Evolutionary conservation across 2,329 filamentous ascomycete genomes (phyloP).

Genomic region (Periconia sp.): DNA sequence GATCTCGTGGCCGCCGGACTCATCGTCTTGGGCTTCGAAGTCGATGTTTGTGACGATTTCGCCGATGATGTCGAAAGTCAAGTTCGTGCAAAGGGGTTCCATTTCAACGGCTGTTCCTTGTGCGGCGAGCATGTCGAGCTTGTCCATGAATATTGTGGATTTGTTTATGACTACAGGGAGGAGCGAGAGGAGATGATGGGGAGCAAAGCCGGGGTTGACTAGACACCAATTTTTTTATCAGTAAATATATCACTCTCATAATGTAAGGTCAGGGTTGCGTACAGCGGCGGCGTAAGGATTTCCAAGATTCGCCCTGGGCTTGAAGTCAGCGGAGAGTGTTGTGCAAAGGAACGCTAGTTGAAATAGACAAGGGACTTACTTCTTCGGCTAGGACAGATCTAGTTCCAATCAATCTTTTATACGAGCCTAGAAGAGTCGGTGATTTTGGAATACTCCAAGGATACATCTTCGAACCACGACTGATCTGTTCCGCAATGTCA

Average conservation of each 20-base stretch:
- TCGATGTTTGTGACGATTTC: constrained; percentile 36
- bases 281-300: constrained; percentile 39
- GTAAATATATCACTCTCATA: no score
- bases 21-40: constrained; percentile 33
- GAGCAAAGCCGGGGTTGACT: constrained; percentile 47
- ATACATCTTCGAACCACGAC: constrained; percentile 31
- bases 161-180: constrained; percentile 45
- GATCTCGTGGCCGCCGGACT: constrained; percentile 26
- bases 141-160: constrained; percentile 37
- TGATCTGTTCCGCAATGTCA: constrained; percentile 42
- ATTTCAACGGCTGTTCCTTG: constrained; percentile 32
- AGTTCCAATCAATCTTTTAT: constrained; percentile 29
- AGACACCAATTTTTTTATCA: no score
- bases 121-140: constrained; percentile 33
- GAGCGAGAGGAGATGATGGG: constrained; percentile 42
- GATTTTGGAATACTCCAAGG: constrained; percentile 42
- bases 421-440: constrained; percentile 32
- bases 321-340: constrained; percentile 1
- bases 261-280: no score
- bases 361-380: no score
- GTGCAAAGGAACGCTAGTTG: neutral
- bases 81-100: constrained; percentile 36
- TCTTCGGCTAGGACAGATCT: constrained; percentile 34
- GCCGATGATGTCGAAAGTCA: constrained; percentile 46
- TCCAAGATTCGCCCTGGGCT: constrained; percentile 39